Evolutionary conservation across 768 basidiomycete genomes (phyloP), one percentile per base, ranked within the genome.

Genomic region (Suillus hirtellus): DNA sequence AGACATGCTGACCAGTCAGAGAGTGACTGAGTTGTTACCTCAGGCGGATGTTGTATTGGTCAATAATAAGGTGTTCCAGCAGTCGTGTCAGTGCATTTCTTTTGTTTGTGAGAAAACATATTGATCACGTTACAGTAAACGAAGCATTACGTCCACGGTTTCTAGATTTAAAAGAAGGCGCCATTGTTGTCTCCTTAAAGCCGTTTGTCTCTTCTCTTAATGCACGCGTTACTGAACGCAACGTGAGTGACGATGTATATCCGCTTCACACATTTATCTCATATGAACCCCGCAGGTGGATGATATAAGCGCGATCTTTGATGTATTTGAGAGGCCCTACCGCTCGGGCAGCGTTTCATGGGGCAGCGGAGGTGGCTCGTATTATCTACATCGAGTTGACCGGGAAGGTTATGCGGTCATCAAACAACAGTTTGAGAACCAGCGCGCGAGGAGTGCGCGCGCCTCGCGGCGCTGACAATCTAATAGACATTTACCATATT

Each of bases 111-210:
- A 47, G 21, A 59, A 21, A 58, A 53, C 56, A 64, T 53, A 66
- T 21, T 60, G 38, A 63, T 34, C 40, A 14, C 19, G 10, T 52
- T 46, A 12, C 63, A 93, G 91, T 99, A 64, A 99, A 98, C 74
- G 92, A 93, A 70, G 86, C 88, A 1, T 78, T 99, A 17, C 83
- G 91, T 52, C 88, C 91, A 35, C 90, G 94, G 70, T 99, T 99
- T 76, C 80, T 99, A 61, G 97, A 99, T 71, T 79, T 99, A 64
- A 97, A 95, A 71, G 93, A 96, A 64, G 93, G 93, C 21, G 94
- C 95, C 0, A 88, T 88, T 55, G 91, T 99, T 54, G 85, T 99
- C 43, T 95, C 93, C 21, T 78, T 99, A 19, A 87, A 89, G 63
- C 93, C 95, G 1, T 97, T 93, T 66, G 89, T 95, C 62, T 84